Percentiles rank a stretch among this genome's conserved stretches.
Conservation (phyloP, 2,329 filamentous ascomycete species). For the Huntiella decipiens region DNA sequence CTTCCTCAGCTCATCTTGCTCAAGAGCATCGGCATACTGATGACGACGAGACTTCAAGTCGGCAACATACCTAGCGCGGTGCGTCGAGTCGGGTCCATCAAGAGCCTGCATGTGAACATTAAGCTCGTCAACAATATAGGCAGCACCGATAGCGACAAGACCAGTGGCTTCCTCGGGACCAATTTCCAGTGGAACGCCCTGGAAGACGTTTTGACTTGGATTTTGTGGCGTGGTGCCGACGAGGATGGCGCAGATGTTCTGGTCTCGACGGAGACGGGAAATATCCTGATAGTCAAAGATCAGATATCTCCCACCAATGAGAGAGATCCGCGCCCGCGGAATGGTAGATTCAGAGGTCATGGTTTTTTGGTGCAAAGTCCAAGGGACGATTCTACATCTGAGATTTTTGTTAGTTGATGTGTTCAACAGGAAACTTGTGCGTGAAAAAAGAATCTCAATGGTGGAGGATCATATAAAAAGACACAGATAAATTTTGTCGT, state of each 20-base stretch:
- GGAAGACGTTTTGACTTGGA: constrained; percentile 86
- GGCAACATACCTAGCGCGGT: constrained; percentile 1
- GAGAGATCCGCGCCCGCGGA: constrained; percentile 54
- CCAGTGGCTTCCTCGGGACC: constrained; percentile 77
- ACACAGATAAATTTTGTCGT: constrained; percentile 18
- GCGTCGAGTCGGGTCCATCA: constrained; percentile 26
- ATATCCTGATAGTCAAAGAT: constrained; percentile 75
- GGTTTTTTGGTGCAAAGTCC: not conserved
- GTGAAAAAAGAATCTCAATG: not conserved
- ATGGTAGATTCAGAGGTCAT: not conserved
- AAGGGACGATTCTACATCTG: constrained; percentile 5
- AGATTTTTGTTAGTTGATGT: constrained; percentile 4
- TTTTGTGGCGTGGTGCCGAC: constrained; percentile 79
- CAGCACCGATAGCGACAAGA: constrained; percentile 58
- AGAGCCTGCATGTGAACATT: constrained; percentile 49
- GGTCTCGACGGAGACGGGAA: constrained; percentile 54
- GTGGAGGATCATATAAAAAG: constrained; percentile 9
- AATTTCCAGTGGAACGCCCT: constrained; percentile 72
- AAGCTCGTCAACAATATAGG: constrained; percentile 64
- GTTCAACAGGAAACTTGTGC: not conserved
- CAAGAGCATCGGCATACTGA: constrained; percentile 4
- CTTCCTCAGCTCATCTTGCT: constrained; percentile 7
- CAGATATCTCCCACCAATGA: constrained; percentile 63
- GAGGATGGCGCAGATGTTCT: constrained; percentile 73
- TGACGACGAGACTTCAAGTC: constrained; percentile 6